Conservation (phyloP, 805 yeast genomes). For the Wickerhamiella nectarea region DNA sequence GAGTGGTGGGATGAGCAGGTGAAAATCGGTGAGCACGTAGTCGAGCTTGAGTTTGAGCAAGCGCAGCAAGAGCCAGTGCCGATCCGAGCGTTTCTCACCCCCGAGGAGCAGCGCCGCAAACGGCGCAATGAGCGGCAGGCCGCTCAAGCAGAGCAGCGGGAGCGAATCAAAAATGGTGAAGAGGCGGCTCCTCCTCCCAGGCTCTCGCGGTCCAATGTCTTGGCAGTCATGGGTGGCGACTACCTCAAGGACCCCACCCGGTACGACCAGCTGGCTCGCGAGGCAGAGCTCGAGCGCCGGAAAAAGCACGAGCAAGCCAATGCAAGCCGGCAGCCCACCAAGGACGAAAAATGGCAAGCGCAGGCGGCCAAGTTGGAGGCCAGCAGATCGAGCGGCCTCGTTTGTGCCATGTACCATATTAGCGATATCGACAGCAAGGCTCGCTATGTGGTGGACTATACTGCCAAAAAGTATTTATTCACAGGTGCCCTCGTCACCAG, state of each 20-base stretch:
- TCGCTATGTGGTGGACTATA: conserved; percentile 58
- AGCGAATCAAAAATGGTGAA: conserved; percentile 63
- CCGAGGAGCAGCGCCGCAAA: conserved; percentile 58
- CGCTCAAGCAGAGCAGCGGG: conserved; percentile 56
- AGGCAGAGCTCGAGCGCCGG: conserved; percentile 52
- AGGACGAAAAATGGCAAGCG: conserved; percentile 45
- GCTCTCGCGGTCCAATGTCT: conserved; percentile 67
- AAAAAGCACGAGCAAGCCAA: conserved; percentile 47
- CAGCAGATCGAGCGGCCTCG: conserved; percentile 39
- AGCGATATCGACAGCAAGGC: conserved; percentile 51
- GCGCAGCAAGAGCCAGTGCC: conserved; percentile 26
- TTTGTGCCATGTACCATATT: conserved; percentile 46
- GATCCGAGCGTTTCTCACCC: conserved; percentile 50
- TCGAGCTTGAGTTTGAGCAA: conserved; percentile 9
- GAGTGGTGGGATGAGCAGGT: conserved; percentile 78
- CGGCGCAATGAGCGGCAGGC: conserved; percentile 56
- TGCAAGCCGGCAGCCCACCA: conserved; percentile 44
- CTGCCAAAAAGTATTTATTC: conserved; percentile 59
- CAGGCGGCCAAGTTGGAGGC: conserved; percentile 32
- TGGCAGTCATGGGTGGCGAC: conserved; percentile 74
- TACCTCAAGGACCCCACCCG: conserved; percentile 82
- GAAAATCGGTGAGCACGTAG: conserved; percentile 23
- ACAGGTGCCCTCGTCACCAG: conserved; percentile 38
- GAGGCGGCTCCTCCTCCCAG: conserved; percentile 85
- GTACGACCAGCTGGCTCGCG: conserved; percentile 57